Percentiles rank a stretch among this genome's conserved stretches.
Conservation (phyloP, 2,329 filamentous ascomycete genomes). For the Rutstroemia sydowiana region DNA sequence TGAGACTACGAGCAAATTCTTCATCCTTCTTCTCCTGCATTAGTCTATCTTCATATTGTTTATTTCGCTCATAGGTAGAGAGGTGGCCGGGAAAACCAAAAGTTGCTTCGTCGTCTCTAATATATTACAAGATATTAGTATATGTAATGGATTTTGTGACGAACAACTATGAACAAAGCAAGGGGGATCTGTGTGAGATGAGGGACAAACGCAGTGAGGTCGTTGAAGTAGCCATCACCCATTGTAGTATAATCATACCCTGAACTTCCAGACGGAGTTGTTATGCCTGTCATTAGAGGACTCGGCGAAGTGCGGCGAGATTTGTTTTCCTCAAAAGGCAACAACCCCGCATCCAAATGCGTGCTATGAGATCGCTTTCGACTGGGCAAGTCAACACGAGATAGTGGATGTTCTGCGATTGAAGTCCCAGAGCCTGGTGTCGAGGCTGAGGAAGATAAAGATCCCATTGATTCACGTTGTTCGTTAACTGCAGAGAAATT, state of each 20-base stretch:
- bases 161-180: not conserved
- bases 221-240: slow-evolving; percentile 19
- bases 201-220: slow-evolving; percentile 22
- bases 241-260: slow-evolving; percentile 23
- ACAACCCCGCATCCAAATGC: slow-evolving; percentile 17
- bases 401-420: slow-evolving; percentile 7
- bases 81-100: slow-evolving; percentile 6
- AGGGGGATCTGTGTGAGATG: slow-evolving; percentile 7
- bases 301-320: slow-evolving; percentile 27
- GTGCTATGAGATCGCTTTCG: slow-evolving; percentile 28
- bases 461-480: not conserved
- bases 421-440: slow-evolving; percentile 20
- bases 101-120: slow-evolving; percentile 21
- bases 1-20: slow-evolving; percentile 27
- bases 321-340: slow-evolving; percentile 20
- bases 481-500: not conserved
- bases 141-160: not conserved
- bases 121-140: slow-evolving; percentile 6
- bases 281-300: slow-evolving; percentile 18
- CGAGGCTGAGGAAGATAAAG: slow-evolving; percentile 19
- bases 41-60: slow-evolving; percentile 34
- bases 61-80: slow-evolving; percentile 13
- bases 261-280: slow-evolving; percentile 23
- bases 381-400: slow-evolving; percentile 17
- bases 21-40: slow-evolving; percentile 32